These are phyloP conservation scores for Alternaria dauci DNA, from an alignment of 2,329 filamentous ascomycete species.

Conservation along the genomic window DNA sequence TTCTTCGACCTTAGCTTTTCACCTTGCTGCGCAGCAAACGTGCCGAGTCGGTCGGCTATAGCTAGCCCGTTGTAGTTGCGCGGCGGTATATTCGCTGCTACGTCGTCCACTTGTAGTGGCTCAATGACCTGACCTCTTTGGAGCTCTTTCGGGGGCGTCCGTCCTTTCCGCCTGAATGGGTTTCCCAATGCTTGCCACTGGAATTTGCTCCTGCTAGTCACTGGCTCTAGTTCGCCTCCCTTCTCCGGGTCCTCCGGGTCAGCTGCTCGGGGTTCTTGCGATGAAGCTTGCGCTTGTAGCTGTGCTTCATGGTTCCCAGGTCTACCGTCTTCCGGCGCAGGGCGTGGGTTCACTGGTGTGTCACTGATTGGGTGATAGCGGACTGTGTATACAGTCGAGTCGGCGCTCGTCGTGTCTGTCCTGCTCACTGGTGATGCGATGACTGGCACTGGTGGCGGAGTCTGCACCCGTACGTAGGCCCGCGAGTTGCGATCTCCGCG, in stretches of 20 bases:
- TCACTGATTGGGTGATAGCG: constrained; percentile 66
- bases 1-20: constrained; percentile 55
- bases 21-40: constrained; percentile 60
- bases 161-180: constrained; percentile 66
- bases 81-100: constrained; percentile 47
- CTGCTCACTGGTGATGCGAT: constrained; percentile 66
- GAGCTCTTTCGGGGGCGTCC: constrained; percentile 67
- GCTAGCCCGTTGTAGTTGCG: constrained; percentile 57
- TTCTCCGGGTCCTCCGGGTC: constrained; percentile 43
- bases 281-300: constrained; percentile 5
- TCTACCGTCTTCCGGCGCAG: constrained; percentile 28
- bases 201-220: constrained; percentile 37
- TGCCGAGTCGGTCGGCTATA: constrained; percentile 56
- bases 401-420: constrained; percentile 68
- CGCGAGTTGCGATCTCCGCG: constrained; percentile 36
- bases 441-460: constrained; percentile 53
- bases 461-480: constrained; percentile 43
- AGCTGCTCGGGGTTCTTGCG: constrained; percentile 22
- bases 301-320: constrained; percentile 16
- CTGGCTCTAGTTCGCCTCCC: constrained; percentile 27
- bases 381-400: constrained; percentile 70
- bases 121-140: constrained; percentile 63
- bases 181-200: constrained; percentile 63
- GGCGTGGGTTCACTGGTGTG: constrained; percentile 36
- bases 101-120: constrained; percentile 49